Conservation (phyloP, 352 stramenopile species). For the Globisporangium acanthophoron region DNA sequence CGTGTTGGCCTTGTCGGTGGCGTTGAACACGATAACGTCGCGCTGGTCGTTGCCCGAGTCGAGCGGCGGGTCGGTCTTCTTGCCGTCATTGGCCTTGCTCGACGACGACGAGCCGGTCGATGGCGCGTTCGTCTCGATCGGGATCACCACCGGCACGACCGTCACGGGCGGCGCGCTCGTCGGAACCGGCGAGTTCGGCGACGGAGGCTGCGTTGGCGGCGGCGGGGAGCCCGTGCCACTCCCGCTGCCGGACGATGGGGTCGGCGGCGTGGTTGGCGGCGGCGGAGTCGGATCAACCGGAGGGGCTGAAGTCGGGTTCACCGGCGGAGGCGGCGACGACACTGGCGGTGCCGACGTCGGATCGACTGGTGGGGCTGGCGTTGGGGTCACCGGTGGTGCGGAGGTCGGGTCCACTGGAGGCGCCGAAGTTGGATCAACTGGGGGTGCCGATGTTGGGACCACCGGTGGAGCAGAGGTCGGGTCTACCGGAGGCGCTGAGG, state of each 20-base stretch:
- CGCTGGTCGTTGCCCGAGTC: conserved; percentile 30
- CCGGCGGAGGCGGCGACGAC: neutral
- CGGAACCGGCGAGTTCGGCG: conserved; percentile 6
- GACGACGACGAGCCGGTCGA: conserved; percentile 1
- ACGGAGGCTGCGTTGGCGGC: conserved; percentile 14
- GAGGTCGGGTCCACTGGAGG: neutral
- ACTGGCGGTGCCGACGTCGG: no score
- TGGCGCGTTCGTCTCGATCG: conserved; percentile 35
- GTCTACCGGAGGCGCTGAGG: neutral
- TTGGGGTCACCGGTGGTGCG: neutral
- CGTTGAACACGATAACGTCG: conserved; percentile 48
- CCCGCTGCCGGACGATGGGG: neutral
- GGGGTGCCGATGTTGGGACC: conserved; percentile 6
- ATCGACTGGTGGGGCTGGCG: neutral
- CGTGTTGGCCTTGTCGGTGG: conserved; percentile 17
- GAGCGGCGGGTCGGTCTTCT: conserved; percentile 16
- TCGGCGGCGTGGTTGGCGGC: conserved; percentile 1
- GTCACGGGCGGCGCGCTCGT: conserved; percentile 17
- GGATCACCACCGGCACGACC: conserved; percentile 18
- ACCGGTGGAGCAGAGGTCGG: neutral
- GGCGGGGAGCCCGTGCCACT: conserved; percentile 8
- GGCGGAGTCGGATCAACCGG: neutral
- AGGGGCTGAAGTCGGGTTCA: neutral
- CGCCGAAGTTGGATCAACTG: conserved; percentile 14
- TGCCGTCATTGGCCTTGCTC: conserved; percentile 14